Base-by-base conservation (phyloP, 2,329 filamentous ascomycete species). In the Trichoderma brevicompactum region DNA sequence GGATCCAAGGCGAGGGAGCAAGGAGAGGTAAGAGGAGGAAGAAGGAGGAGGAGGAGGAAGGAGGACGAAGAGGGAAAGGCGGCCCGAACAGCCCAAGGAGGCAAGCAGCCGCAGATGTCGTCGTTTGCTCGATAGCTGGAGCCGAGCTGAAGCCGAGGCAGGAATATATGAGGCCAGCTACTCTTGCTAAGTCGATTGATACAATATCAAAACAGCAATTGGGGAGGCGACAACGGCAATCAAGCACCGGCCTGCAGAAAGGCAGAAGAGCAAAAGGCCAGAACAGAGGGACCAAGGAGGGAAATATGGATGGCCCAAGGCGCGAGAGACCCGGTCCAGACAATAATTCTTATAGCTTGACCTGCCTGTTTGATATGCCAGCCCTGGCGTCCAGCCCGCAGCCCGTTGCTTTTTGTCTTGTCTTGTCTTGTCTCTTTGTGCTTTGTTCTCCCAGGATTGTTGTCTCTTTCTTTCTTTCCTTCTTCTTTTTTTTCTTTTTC, bases 301-400 rank as follows among this genome's bases (percentile, higher is more conserved):
- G 28, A 48, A 48, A 44, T 44, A 8, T 17, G 49, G 49, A 28
- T 28, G 23, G 23, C 23, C 23, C 23, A 28, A 28, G 5, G 9
- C 49, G 34, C 36, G 52, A 54, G 52, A 54, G 19, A 2, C 17
- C 17, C 6, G 34, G 28, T 17, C 38, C 59, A 44, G 49, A 53
- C 10, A 49, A 15, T 28, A 34, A 17, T 53, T 53, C 38, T 36
- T 54, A 34, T 36, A 36, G 48, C 28, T 53, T 12, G 38, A 62
- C 38, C 46, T 62, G 59, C 48, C 48, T 53, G 15, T 62, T 62
- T 23, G 23, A 62, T 7, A 10, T 23, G 34, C 38, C 23, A n/a
- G 19, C 19, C 36, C 46, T 58, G 28, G n/a, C 13, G 40, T n/a
- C 17, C 32, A 13, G 40, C 41, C 50, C 19, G 19, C 19, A 40